Conservation (phyloP, 306 rosid species). For the Cucumis hystrix region DNA sequence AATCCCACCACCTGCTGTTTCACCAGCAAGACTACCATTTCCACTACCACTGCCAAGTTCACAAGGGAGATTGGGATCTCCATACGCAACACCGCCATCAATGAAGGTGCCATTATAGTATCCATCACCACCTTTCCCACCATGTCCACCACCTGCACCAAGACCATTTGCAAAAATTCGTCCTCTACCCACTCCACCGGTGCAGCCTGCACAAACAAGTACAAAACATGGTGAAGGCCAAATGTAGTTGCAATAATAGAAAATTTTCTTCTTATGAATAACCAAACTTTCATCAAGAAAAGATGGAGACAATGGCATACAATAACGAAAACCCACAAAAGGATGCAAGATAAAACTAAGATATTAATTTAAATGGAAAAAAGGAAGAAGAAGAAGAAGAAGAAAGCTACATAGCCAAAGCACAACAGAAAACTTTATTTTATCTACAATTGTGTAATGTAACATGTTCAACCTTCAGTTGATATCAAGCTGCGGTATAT, state of each 20-base stretch:
- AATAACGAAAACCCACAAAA: too few relatives aligned
- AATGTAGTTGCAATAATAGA: background rate
- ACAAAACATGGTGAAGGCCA: background rate
- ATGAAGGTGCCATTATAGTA: constrained; percentile 58
- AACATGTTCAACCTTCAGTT: background rate
- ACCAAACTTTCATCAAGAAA: too few relatives aligned
- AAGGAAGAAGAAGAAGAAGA: too few relatives aligned
- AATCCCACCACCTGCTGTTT: constrained; percentile 92
- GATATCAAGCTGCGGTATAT: background rate
- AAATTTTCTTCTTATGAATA: background rate
- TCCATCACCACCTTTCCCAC: constrained; percentile 95
- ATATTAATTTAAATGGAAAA: too few relatives aligned
- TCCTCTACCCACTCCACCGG: constrained; percentile 77
- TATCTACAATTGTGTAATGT: background rate
- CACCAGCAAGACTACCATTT: constrained; percentile 66
- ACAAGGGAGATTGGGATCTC: constrained; percentile 84
- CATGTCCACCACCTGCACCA: constrained; percentile 92
- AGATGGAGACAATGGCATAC: too few relatives aligned
- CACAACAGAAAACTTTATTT: background rate
- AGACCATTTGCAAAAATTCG: constrained; percentile 50
- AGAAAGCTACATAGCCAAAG: too few relatives aligned
- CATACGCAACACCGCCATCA: constrained; percentile 74
- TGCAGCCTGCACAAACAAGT: constrained; percentile 58
- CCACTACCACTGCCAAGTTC: constrained; percentile 99
- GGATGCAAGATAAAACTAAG: too few relatives aligned